Evolutionary conservation across 139 green algal genomes (phyloP).

Genomic region (Monoraphidium neglectum): DNA sequence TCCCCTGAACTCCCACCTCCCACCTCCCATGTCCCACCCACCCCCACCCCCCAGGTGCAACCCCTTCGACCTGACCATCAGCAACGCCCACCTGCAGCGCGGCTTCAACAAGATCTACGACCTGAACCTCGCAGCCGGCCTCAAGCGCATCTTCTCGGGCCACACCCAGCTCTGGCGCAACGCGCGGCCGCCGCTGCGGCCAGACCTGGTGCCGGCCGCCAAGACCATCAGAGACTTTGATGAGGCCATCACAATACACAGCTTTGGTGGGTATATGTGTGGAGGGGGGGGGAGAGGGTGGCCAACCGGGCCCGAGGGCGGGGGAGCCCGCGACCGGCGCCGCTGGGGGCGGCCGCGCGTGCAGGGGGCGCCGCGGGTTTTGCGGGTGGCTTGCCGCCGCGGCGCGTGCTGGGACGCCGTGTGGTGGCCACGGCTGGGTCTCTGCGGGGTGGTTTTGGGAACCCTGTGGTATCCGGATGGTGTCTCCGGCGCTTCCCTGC

Average conservation of each 20-base stretch:
- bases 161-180: slow-evolving; percentile 68
- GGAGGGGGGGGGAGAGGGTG: background rate
- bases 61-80: slow-evolving; percentile 83
- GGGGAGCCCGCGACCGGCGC: background rate
- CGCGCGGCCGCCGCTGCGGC: slow-evolving; percentile 33
- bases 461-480: too few relatives aligned
- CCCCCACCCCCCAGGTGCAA: too few relatives aligned
- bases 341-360: background rate
- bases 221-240: slow-evolving; percentile 86
- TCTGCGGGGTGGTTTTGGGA: too few relatives aligned
- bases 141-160: slow-evolving; percentile 68
- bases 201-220: slow-evolving; percentile 42
- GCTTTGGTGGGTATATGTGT: slow-evolving; percentile 29
- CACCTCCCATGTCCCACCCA: too few relatives aligned
- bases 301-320: background rate
- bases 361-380: too few relatives aligned
- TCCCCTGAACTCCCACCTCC: too few relatives aligned
- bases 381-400: too few relatives aligned
- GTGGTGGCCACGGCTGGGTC: too few relatives aligned
- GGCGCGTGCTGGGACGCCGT: too few relatives aligned
- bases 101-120: slow-evolving; percentile 94
- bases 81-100: slow-evolving; percentile 66
- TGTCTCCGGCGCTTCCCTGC: too few relatives aligned
- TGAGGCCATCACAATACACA: slow-evolving; percentile 77
- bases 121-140: slow-evolving; percentile 58